These are phyloP conservation scores for Sphaerulina musiva DNA, from an alignment of 2,329 filamentous ascomycete genomes.

Conservation along the genomic window DNA sequence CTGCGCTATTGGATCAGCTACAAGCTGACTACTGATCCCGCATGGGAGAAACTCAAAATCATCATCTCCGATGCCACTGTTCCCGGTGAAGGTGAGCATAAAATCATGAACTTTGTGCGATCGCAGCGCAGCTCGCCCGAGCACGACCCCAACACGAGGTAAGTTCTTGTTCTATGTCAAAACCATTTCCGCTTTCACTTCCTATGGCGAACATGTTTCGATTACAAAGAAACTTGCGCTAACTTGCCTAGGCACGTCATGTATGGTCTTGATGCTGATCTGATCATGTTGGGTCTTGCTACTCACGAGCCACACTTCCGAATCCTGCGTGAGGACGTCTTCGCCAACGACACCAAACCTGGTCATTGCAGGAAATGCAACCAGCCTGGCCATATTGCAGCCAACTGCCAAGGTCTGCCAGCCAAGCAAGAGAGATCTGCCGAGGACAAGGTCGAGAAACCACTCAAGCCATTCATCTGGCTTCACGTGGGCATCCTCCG, in stretches of 20 bases:
- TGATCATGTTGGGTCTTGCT: constrained; percentile 96
- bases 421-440: constrained; percentile 59
- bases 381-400: constrained; percentile 83
- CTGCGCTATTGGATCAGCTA: constrained; percentile 95
- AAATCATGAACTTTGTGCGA: constrained; percentile 97
- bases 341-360: constrained; percentile 77
- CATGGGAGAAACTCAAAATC: constrained; percentile 92
- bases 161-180: constrained; percentile 15
- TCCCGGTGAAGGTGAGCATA: constrained; percentile 96
- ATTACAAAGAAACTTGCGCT: constrained; percentile 12
- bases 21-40: constrained; percentile 93
- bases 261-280: constrained; percentile 92
- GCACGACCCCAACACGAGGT: constrained; percentile 80
- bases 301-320: constrained; percentile 97
- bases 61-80: constrained; percentile 98
- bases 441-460: constrained; percentile 72
- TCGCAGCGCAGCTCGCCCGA: constrained; percentile 85
- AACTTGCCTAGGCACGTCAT: constrained; percentile 71
- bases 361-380: constrained; percentile 83
- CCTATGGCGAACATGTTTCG: constrained; percentile 9
- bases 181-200: constrained; percentile 11
- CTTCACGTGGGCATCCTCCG: constrained; percentile 85
- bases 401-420: constrained; percentile 71
- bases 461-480: constrained; percentile 95
- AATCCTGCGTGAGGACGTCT: constrained; percentile 93